phyloP scores from a whole-genome alignment of 2,329 filamentous ascomycete genomes.

The Talaromyces atroroseus region DNA sequence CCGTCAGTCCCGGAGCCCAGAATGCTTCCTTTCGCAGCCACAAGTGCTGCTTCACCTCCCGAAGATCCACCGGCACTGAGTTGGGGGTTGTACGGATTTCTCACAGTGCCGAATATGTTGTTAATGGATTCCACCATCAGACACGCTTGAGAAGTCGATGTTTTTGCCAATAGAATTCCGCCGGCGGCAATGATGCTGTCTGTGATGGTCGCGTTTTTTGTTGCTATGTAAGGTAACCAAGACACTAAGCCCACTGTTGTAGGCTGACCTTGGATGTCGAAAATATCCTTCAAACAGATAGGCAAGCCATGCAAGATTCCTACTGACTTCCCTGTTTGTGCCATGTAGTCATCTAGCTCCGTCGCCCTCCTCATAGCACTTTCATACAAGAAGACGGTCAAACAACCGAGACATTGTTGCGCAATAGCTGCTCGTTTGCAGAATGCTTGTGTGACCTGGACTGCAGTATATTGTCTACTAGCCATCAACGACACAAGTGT shows the following conservation, averaged over 20 bases:
- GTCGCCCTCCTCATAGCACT: neutral
- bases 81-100: slow-evolving; percentile 34
- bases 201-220: slow-evolving; percentile 16
- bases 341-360: neutral
- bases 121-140: slow-evolving; percentile 43
- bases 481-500: neutral
- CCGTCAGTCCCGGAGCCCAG: slow-evolving; percentile 62
- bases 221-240: neutral
- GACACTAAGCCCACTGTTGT: slow-evolving; percentile 44
- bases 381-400: neutral
- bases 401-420: slow-evolving; percentile 17
- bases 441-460: slow-evolving; percentile 34
- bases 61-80: slow-evolving; percentile 32
- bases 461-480: neutral
- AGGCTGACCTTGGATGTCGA: slow-evolving; percentile 51
- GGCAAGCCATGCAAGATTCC: slow-evolving; percentile 49
- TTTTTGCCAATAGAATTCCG: slow-evolving; percentile 52
- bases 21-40: slow-evolving; percentile 54
- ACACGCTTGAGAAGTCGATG: slow-evolving; percentile 51
- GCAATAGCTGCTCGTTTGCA: slow-evolving; percentile 35
- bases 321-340: slow-evolving; percentile 22
- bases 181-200: slow-evolving; percentile 43
- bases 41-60: slow-evolving; percentile 55
- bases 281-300: slow-evolving; percentile 53
- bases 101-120: slow-evolving; percentile 37